Evolutionary conservation across 177 flowering plant species (phyloP), one percentile per base, ranked within the genome.

Genomic region (Tripterygium wilfordii): DNA sequence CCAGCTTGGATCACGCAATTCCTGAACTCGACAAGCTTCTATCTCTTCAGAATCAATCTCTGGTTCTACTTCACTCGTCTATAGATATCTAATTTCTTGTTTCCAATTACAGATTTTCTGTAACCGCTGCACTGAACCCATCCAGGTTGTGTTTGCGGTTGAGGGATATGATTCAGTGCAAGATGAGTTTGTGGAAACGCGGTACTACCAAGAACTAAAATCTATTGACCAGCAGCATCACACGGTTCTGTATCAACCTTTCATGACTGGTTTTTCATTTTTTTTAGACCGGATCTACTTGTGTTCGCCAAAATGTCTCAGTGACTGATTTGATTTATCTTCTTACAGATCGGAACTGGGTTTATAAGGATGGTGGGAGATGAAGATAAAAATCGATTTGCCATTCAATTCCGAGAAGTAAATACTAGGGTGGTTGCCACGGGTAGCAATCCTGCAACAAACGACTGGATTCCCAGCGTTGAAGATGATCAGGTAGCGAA

Each of bases 121-220:
- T 4, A 22, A 13, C 6, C 22, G 20, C 9, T 20, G 5, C 3
- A 2, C 17, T 17, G 29, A 10, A 10, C 17, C 13, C 18, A 33
- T 7, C 5, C 58, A 74, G 81, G 56, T 43, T 24, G 42, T 66
- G 4, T 10, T 62, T 32, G 43, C 52, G 12, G 69, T 22, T 15
- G 57, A 57, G 13, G 62, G 45, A 22, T 47, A 15, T 12, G 5
- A 23, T 0, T 4, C 1, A 8, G 58, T 48, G 58, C 48, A 62
- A 18, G 85, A 84, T 8, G 88, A 84, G 49, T 84, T 76, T 48
- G 78, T 75, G 56, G 85, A 84, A 67, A 84, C 88, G 10, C 59
- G 65, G 13, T 84, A 84, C 51, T 84, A 84, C 70, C 64, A 51
- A 38, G 49, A 73, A 51, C 46, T 83, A 62, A 65, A 48, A 30